Conservation (phyloP, 2,329 filamentous ascomycete genomes). For the Rhexocercosporidium sp. region DNA sequence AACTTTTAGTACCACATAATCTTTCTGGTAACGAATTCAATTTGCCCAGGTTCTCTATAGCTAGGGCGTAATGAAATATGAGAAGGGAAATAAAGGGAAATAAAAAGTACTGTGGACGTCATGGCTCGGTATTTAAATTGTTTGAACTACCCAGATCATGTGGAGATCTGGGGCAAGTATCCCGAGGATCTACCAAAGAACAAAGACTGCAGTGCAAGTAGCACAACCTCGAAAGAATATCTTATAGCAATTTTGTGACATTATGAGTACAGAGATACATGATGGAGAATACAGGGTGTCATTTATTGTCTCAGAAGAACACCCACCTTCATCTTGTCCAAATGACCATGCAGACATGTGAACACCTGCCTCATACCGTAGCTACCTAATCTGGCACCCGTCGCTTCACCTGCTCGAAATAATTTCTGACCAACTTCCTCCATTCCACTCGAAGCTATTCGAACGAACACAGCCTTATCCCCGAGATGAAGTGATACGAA, state of each 20-base stretch:
- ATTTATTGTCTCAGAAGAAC: background rate
- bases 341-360: slow-evolving; percentile 30
- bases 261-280: background rate
- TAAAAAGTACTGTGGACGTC: background rate
- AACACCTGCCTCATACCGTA: slow-evolving; percentile 15
- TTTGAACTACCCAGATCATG: background rate
- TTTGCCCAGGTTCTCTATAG: background rate
- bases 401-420: slow-evolving; percentile 14
- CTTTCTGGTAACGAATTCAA: background rate
- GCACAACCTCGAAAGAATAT: background rate
- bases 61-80: background rate
- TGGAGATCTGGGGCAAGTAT: slow-evolving; percentile 10
- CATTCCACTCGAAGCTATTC: background rate
- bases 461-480: background rate
- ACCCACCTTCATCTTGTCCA: slow-evolving; percentile 5
- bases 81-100: background rate
- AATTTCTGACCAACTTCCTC: background rate
- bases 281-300: background rate
- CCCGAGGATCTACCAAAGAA: background rate
- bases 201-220: background rate
- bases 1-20: background rate
- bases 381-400: slow-evolving; percentile 15
- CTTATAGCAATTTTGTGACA: background rate
- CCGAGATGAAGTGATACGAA: background rate
- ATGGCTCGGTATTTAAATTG: background rate